Base-by-base conservation (phyloP, 768 basidiomycete genomes). In the Mycena amicta region DNA sequence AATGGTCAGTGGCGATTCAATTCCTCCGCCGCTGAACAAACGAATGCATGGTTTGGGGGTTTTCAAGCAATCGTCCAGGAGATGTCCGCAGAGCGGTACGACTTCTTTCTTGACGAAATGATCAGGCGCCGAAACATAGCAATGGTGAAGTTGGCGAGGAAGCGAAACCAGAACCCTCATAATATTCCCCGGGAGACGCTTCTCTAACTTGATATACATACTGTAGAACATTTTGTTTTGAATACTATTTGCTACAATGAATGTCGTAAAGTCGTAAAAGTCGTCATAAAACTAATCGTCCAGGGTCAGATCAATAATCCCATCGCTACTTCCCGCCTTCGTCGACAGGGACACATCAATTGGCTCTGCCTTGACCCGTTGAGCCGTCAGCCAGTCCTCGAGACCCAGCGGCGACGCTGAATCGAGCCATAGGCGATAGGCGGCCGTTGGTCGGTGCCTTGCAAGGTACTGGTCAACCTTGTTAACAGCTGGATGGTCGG, bases 31-130 rank as follows among this genome's bases (percentile, higher is more conserved):
- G 73, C 75, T 0, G 75, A 82, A 47, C 76, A 79, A 52, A 62
- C 69, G 0, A 82, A 82, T 57, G 70, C 68, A 0, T 81, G 80
- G 80, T 52, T 80, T 23, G 74, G 75, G 0, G 74, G 74, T 56
- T 80, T 59, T 57, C 67, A 68, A 0, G 53, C 70, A 0, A 75
- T 77, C n/a, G 59, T 70, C 0, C 63, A 71, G 0, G 77, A 76
- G 53, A 79, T 79, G 77, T 45, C 41, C 4, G 65, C 49, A 0
- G 53, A 60, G 6, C 23, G 69, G 23, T 77, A 73, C 54, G 64
- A 74, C 13, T 79, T 79, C 55, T 75, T 75, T 43, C 55, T 79
- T 0, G 76, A 79, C 53, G 73, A 75, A 52, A 75, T 76, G 72
- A 75, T 77, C 53, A 62, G 65, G 46, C 66, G 61, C 0, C 57